phyloP scores from a whole-genome alignment of 108 stramenopile genomes.

The Craspedostauros australis region DNA sequence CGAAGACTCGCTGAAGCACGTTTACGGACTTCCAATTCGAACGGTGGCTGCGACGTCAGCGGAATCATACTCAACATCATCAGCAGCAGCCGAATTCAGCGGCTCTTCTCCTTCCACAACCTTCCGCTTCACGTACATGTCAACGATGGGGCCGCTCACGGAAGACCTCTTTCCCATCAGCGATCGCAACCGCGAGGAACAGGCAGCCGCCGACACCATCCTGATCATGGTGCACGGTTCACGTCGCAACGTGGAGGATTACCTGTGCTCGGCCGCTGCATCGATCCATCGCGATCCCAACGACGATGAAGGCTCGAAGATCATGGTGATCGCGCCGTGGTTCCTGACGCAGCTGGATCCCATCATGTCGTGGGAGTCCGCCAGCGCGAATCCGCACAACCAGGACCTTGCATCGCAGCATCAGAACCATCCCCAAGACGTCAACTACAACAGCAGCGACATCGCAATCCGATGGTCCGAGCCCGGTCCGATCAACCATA shows the following conservation, averaged over 20 bases:
- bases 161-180: background rate
- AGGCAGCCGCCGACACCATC: constrained; percentile 10
- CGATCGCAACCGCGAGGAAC: background rate
- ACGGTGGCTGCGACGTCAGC: too few species aligned
- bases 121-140: too few species aligned
- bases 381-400: too few species aligned
- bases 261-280: constrained; percentile 55
- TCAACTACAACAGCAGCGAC: background rate
- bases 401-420: too few species aligned
- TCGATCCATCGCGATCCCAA: constrained; percentile 8
- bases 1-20: background rate
- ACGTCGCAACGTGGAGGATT: constrained; percentile 55
- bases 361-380: too few species aligned
- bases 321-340: constrained; percentile 59
- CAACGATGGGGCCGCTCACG: background rate
- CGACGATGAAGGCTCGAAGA: background rate
- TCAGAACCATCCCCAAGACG: too few species aligned
- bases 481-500: constrained; percentile 21
- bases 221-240: constrained; percentile 75
- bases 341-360: too few species aligned
- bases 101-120: too few species aligned
- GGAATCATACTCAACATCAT: too few species aligned
- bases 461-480: constrained; percentile 59
- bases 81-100: too few species aligned
- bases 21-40: constrained; percentile 10